Evolutionary conservation across 768 basidiomycete genomes (phyloP).

Genomic region (Agaricus blazei): DNA sequence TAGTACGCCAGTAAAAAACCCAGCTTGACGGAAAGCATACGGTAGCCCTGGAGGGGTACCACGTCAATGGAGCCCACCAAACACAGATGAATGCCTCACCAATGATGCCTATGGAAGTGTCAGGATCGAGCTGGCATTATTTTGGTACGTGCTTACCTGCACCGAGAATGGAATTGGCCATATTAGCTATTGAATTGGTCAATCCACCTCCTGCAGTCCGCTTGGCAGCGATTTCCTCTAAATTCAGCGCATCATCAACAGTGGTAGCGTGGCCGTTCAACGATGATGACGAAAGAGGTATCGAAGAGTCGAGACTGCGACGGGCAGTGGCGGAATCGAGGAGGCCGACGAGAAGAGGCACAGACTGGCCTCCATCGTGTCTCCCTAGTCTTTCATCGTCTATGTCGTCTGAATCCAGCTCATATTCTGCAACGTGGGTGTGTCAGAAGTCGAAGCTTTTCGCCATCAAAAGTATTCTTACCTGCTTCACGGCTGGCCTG

Average conservation of each 20-base stretch:
- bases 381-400: constrained; percentile 44
- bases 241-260: constrained; percentile 42
- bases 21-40: constrained; percentile 91
- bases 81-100: constrained; percentile 34
- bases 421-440: constrained; percentile 53
- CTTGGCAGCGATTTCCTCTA: constrained; percentile 71
- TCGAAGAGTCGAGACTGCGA: constrained; percentile 50
- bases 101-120: constrained; percentile 53
- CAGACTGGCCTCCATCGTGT: constrained; percentile 44
- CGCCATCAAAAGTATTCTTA: constrained; percentile 37
- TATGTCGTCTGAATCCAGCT: constrained; percentile 79
- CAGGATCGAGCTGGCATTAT: constrained; percentile 8
- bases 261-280: constrained; percentile 25
- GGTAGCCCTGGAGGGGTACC: constrained; percentile 61
- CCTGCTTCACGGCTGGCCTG: constrained; percentile 75
- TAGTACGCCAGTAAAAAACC: constrained; percentile 84
- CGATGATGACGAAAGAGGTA: constrained; percentile 34
- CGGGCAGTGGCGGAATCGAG: constrained; percentile 60
- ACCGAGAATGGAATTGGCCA: constrained; percentile 95
- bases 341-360: constrained; percentile 78
- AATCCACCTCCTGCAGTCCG: constrained; percentile 65
- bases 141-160: constrained; percentile 55
- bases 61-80: background rate
- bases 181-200: constrained; percentile 80
- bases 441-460: constrained; percentile 4